Percentiles rank a stretch among this genome's conserved stretches.
Evolutionary conservation across 1,139 yeast genomes (phyloP).

Genomic region (Entelexis sorbosivorans): DNA sequence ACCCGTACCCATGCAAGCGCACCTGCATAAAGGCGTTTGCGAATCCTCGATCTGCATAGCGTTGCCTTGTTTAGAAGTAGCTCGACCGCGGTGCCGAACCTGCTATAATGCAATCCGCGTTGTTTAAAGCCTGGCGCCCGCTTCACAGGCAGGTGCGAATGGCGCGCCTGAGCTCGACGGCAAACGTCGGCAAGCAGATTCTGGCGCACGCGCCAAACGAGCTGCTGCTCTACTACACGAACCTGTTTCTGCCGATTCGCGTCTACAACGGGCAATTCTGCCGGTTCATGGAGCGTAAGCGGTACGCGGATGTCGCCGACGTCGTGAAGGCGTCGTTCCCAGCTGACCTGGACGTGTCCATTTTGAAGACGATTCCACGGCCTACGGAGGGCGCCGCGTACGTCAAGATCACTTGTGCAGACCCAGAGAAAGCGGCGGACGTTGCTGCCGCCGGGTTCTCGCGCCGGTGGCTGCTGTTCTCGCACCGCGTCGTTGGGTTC

Average conservation of each 20-base stretch:
- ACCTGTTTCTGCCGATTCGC: constrained; percentile 9
- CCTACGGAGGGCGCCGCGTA: constrained; percentile 91
- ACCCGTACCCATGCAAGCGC: neutral
- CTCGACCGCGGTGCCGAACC: too few species aligned
- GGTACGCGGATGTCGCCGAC: neutral
- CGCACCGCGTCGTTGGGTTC: constrained; percentile 41
- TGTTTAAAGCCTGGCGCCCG: neutral
- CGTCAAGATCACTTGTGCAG: constrained; percentile 44
- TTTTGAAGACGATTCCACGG: constrained; percentile 42
- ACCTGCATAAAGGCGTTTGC: neutral
- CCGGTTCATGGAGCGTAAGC: neutral
- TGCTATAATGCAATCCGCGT: neutral
- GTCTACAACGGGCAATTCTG: neutral
- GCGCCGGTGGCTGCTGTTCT: constrained; percentile 30
- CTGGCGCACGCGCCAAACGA: neutral
- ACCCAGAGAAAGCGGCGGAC: constrained; percentile 20
- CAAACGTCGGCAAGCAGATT: constrained; percentile 1
- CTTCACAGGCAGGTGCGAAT: neutral
- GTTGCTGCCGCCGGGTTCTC: constrained; percentile 21
- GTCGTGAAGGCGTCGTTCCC: neutral
- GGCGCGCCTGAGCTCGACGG: neutral
- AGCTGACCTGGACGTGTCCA: constrained; percentile 1
- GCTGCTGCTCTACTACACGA: constrained; percentile 15
- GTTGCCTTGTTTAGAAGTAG: neutral
- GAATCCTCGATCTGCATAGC: neutral